A percentile compares a stretch with the other conserved stretches of the same genome.
phyloP scores from a whole-genome alignment of 176 grass and related monocot genomes.

The Avena sativa region DNA sequence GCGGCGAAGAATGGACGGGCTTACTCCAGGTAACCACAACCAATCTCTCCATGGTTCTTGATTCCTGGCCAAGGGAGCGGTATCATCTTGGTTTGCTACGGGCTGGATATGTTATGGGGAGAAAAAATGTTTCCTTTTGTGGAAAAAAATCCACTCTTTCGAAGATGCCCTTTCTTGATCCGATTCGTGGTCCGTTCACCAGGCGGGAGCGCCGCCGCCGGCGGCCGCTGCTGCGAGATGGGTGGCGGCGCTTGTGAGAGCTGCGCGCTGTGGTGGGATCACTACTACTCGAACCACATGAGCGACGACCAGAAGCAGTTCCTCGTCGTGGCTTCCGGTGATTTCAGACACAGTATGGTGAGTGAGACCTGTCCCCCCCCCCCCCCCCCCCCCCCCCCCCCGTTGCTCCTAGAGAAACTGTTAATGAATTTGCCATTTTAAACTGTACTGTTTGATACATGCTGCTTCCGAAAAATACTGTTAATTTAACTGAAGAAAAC shows the following conservation, averaged over 20 bases:
- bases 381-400: no score
- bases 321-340: not conserved
- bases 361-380: not conserved
- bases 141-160: not conserved
- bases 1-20: not conserved
- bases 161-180: no score
- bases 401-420: no score
- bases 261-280: not conserved
- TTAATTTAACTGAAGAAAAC: no score
- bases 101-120: not conserved
- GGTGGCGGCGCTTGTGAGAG: not conserved
- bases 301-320: not conserved
- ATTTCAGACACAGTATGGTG: not conserved
- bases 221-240: not conserved
- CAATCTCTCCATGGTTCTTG: not conserved
- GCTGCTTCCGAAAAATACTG: no score
- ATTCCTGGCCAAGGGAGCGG: not conserved
- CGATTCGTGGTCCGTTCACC: not conserved
- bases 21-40: not conserved
- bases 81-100: not conserved
- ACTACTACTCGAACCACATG: not conserved
- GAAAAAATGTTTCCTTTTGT: not conserved
- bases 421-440: no score
- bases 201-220: not conserved
- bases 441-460: no score